Evolutionary conservation across 2,329 filamentous ascomycete genomes (phyloP).

Genomic region (Pestalotiopsis sp.): DNA sequence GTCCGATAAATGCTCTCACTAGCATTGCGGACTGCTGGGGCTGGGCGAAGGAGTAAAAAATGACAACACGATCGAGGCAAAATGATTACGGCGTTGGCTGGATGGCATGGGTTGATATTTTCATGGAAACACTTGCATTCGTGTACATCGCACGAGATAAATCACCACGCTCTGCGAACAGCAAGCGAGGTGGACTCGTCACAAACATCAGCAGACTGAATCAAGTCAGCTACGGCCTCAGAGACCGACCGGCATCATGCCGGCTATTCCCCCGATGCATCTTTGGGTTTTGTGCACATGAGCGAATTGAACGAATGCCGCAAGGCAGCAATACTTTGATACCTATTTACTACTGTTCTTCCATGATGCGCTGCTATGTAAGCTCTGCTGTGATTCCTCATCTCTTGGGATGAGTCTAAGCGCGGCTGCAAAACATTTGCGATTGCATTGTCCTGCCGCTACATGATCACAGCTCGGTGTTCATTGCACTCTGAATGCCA

Average conservation of each 20-base stretch:
- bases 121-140: constrained; percentile 40
- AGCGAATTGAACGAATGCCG: background rate
- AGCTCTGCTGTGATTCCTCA: background rate
- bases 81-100: constrained; percentile 36
- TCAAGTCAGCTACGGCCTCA: constrained; percentile 69
- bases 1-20: constrained; percentile 75
- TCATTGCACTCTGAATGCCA: no score
- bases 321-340: background rate
- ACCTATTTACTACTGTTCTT: background rate
- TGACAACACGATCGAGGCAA: constrained; percentile 22
- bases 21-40: constrained; percentile 18
- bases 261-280: constrained; percentile 51
- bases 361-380: background rate
- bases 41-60: constrained; percentile 24
- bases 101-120: constrained; percentile 36
- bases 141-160: constrained; percentile 40
- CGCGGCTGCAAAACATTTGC: no score
- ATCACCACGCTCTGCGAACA: constrained; percentile 35
- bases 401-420: background rate
- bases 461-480: no score
- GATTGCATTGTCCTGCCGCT: no score
- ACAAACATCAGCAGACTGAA: constrained; percentile 51
- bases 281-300: background rate
- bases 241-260: constrained; percentile 72
- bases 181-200: constrained; percentile 1